A percentile compares a stretch with the other conserved stretches of the same genome.
These are phyloP conservation scores for Phycomyces blakesleeanus DNA, from an alignment of 192 early-diverging fungal genomes.

Conservation along the genomic window DNA sequence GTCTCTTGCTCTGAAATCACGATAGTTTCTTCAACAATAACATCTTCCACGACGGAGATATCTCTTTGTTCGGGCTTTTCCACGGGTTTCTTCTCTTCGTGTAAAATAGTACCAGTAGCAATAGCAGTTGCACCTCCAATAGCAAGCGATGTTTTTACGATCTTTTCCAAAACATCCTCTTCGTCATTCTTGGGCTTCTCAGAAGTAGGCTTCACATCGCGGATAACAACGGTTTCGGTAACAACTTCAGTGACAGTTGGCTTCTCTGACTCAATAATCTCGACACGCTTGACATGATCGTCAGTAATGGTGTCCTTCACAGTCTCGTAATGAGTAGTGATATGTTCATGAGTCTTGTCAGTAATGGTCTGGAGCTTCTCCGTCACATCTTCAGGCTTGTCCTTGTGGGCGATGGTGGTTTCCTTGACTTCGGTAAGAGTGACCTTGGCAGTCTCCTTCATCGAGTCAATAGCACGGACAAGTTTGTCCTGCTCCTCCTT, in stretches of 20 bases:
- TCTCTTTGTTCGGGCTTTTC: slow-evolving; percentile 3
- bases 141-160: background rate
- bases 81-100: background rate
- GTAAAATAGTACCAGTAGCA: background rate
- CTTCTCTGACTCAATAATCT: background rate
- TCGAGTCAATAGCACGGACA: background rate
- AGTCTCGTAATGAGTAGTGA: slow-evolving; percentile 7
- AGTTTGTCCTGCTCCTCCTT: background rate
- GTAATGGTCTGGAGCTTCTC: background rate
- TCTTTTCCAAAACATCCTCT: background rate
- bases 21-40: background rate
- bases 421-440: background rate
- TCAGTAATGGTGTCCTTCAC: slow-evolving; percentile 10
- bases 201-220: background rate
- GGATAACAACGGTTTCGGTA: background rate
- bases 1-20: background rate
- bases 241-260: slow-evolving; percentile 1
- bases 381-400: background rate
- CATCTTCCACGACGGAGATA: background rate
- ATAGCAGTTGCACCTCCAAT: background rate
- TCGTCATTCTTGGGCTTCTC: background rate
- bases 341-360: background rate
- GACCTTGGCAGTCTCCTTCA: background rate
- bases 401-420: too few species aligned
- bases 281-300: background rate